These are phyloP conservation scores for Backusella psychrophila DNA, from an alignment of 192 early-diverging fungal species.

Conservation along the genomic window DNA sequence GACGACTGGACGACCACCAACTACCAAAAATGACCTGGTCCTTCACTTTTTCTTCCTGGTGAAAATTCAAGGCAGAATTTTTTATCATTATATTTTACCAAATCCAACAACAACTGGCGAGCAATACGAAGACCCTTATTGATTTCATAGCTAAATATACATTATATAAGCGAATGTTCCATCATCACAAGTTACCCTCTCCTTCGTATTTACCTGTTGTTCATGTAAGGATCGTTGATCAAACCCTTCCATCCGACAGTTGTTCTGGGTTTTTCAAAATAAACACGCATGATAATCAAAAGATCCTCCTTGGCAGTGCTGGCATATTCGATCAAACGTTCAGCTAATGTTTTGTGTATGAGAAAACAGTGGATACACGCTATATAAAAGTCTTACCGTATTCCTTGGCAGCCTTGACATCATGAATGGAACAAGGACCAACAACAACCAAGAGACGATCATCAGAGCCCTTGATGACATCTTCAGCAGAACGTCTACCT, in stretches of 20 bases:
- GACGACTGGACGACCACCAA: too few relatives aligned
- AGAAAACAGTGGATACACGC: not conserved
- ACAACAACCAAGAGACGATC: constrained; percentile 80
- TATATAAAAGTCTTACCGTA: constrained; percentile 43
- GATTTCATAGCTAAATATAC: constrained; percentile 57
- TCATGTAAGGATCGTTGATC: constrained; percentile 77
- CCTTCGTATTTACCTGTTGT: constrained; percentile 46
- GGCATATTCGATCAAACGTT: constrained; percentile 1
- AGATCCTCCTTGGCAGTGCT: constrained; percentile 49
- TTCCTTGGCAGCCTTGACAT: constrained; percentile 74
- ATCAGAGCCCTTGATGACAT: constrained; percentile 68
- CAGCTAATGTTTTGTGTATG: not conserved
- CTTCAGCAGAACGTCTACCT: constrained; percentile 62
- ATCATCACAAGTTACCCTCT: not conserved
- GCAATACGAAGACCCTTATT: constrained; percentile 83
- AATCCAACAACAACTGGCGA: constrained; percentile 65
- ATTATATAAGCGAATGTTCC: too few relatives aligned
- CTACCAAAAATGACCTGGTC: too few relatives aligned
- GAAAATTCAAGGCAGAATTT: not conserved
- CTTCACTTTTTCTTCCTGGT: too few relatives aligned
- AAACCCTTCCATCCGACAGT: constrained; percentile 95
- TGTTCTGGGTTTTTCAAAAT: constrained; percentile 86
- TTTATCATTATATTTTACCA: constrained; percentile 1
- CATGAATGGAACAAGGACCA: constrained; percentile 87
- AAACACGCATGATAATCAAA: constrained; percentile 79